Conservation (phyloP, 108 stramenopile species). For the Chaetoceros tenuissimus region DNA sequence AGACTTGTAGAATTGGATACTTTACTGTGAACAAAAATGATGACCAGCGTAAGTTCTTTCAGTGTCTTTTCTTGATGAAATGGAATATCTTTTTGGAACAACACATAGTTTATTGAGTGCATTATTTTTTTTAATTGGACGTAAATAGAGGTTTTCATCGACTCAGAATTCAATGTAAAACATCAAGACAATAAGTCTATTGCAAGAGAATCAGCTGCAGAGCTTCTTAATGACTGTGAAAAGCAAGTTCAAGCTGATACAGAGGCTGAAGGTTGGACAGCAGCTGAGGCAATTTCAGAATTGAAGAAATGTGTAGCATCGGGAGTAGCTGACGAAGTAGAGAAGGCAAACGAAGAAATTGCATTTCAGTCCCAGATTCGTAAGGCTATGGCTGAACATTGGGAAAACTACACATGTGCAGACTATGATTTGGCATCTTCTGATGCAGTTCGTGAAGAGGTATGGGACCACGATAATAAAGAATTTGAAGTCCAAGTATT, state of each 20-base stretch:
- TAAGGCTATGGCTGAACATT: slow-evolving; percentile 33
- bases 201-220: slow-evolving; percentile 35
- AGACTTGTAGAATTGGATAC: slow-evolving; percentile 34
- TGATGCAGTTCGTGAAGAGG: slow-evolving; percentile 11
- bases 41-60: slow-evolving; percentile 39
- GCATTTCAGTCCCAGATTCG: slow-evolving; percentile 50
- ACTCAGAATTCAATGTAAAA: slow-evolving; percentile 23
- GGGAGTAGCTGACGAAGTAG: slow-evolving; percentile 29
- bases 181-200: slow-evolving; percentile 51
- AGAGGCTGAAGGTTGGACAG: slow-evolving; percentile 3
- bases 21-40: slow-evolving; percentile 52
- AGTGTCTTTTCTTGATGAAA: neutral
- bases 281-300: slow-evolving; percentile 9
- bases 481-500: slow-evolving; percentile 37
- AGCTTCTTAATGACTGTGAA: slow-evolving; percentile 39
- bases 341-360: slow-evolving; percentile 59
- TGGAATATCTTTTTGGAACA: no score
- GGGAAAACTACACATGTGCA: slow-evolving; percentile 81
- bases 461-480: slow-evolving; percentile 25
- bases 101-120: neutral
- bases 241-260: slow-evolving; percentile 12
- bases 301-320: slow-evolving; percentile 32
- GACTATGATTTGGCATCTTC: slow-evolving; percentile 50
- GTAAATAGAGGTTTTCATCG: slow-evolving; percentile 11
- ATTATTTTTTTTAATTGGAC: neutral